Base-by-base conservation (phyloP, 2,329 filamentous ascomycete species). In the Phaeosphaeriaceae sp. region DNA sequence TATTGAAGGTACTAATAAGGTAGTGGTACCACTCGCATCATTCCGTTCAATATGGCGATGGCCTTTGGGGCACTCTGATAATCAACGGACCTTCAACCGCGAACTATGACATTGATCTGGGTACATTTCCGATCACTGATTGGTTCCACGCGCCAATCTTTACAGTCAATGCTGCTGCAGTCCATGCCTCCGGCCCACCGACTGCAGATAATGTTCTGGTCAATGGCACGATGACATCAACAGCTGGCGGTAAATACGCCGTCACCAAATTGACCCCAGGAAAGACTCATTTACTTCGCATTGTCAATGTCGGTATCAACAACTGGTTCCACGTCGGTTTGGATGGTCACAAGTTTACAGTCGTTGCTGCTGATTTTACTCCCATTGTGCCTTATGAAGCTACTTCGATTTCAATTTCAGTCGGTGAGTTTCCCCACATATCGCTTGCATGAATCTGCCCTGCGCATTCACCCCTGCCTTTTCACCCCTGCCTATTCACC, bases 171-270 rank as follows among this genome's bases (percentile, higher is more conserved):
- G 66, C 52, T 50, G 56, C 59, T 16, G 64, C 70, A 26, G 61
- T 75, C 9, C 76, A 77, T 47, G 69, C 72, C 33, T 63, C 48
- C 8, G 64, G 64, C 4, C 72, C 74, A n/a, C 75, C 76, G 6
- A 70, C 66, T 21, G 69, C 68, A 29, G 83, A 87, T n/a, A 76
- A 76, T 23, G 48, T 71, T 2, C 63, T 71, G 75, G 74, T 82
- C 18, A 81, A 82, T 58, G 86, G 86, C 34, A 84, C 83, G 47
- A 85, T 81, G 74, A 71, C 60, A 32, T 69, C 64, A 26, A 16
- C 47, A 16, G 58, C 39, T 23, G 70, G 68, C 16, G 68, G 69
- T n/a, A 49, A 63, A 17, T 70, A 72, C 21, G 61, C 64, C n/a
- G 64, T 64, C 15, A 72, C 68, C 1, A 63, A 52, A 4, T 51